Evolutionary conservation across 2,329 filamentous ascomycete genomes (phyloP).

Genomic region (Claviceps pazoutovae): DNA sequence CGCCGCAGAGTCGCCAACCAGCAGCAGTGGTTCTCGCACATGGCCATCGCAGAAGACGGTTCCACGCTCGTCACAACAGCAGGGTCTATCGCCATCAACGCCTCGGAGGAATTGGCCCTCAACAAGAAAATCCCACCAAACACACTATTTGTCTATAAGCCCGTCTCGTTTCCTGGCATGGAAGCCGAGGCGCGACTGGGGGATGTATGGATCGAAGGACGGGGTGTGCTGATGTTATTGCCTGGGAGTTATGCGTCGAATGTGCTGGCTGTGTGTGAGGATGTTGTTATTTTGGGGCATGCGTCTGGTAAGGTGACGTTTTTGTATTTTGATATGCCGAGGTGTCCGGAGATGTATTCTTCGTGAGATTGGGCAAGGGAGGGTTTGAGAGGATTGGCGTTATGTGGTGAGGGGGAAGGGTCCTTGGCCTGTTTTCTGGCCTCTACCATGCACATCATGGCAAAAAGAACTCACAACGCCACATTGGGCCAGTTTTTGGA

Average conservation of each 20-base stretch:
- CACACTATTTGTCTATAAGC: conserved; percentile 7
- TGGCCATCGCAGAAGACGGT: conserved; percentile 4
- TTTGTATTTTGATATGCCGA: conserved; percentile 6
- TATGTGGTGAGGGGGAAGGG: background rate
- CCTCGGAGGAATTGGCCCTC: background rate
- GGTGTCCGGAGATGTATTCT: conserved; percentile 3
- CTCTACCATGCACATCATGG: background rate
- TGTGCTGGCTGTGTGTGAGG: conserved; percentile 5
- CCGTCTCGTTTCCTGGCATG: conserved; percentile 6
- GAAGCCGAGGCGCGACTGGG: conserved; percentile 5
- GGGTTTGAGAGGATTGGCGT: background rate
- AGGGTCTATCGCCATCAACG: conserved; percentile 2
- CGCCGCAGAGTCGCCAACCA: conserved; percentile 5
- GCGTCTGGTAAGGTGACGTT: conserved; percentile 8
- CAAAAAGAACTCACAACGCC: too few species aligned
- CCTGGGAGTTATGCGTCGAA: conserved; percentile 4
- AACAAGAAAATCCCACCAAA: conserved; percentile 4
- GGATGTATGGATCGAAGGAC: conserved; percentile 6
- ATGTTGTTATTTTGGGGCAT: conserved; percentile 7
- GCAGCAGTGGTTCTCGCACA: conserved; percentile 6
- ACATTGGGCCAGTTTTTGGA: too few species aligned
- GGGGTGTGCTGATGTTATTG: conserved; percentile 5
- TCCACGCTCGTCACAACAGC: conserved; percentile 5
- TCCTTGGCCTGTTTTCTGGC: background rate
- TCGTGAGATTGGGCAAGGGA: background rate